Base-by-base conservation (phyloP, 1,284 basidiomycete species). In the Apiotrichum gracile region DNA sequence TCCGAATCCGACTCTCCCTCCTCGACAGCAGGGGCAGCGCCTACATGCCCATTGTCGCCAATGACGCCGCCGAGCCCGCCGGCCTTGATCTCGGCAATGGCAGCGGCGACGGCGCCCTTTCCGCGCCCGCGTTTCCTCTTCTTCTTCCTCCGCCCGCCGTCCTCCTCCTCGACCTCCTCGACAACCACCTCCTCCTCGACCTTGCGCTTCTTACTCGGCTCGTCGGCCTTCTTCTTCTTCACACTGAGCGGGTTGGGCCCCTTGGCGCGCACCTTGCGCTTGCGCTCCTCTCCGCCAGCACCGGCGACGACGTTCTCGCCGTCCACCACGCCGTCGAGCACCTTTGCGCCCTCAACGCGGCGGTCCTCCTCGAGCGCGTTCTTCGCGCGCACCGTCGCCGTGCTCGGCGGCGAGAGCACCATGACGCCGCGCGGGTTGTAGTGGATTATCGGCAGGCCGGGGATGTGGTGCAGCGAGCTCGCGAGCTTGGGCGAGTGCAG, bases 241-340 rank as follows among this genome's bases (percentile, higher is more conserved):
- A 93, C 78, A 56, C 90, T 92, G 5, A 98, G 79, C 16, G 94
- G 91, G 76, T 98, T 98, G 0, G 93, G 91, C 0, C 81, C 89
- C 69, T 91, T 93, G 0, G 86, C 84, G 1, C 83, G 84, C 16
- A 19, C 16, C 61, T 79, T 82, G 70, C 83, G 86, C 69, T 82
- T 85, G 39, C 72, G 76, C 19, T 52, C 38, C 72, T 76, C 77
- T 16, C 62, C 54, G 1, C 62, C 54, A 1, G 75, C 58, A 5
- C 63, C 61, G 16, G 76, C 64, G 66, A 80, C 84, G 84, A 65
- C 68, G 49, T 72, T 70, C 14, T 52, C 65, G 0, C 68, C 69
- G 52, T 72, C 68, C 21, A 66, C 62, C 21, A 74, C 56, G 25
- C 64, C 68, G 22, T 68, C 66, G 53, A 65, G 58, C 4, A 65